These are phyloP conservation scores for Geotrichum reessii DNA, from an alignment of 1,139 yeast species.

Conservation along the genomic window DNA sequence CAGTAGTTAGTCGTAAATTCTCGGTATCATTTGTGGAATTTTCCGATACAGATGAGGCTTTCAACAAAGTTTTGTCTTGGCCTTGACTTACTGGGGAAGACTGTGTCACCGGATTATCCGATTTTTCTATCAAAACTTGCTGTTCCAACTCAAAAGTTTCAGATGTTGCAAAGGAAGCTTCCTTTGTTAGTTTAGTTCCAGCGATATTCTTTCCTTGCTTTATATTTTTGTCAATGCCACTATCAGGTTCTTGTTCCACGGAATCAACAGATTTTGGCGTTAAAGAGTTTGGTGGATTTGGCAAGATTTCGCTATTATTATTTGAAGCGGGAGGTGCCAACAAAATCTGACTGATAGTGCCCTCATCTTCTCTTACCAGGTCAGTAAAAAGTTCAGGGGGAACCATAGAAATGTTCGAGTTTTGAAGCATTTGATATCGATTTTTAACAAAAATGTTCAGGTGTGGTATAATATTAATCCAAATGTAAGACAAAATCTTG, in stretches of 20 bases:
- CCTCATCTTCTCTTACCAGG: no score
- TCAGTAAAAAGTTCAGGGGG: no score
- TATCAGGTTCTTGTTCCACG: background rate
- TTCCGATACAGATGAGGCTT: no score
- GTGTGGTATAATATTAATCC: background rate
- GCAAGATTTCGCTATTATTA: background rate
- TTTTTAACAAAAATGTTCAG: background rate
- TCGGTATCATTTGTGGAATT: no score
- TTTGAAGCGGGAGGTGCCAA: background rate
- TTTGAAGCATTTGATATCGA: background rate
- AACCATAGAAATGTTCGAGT: background rate
- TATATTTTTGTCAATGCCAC: background rate
- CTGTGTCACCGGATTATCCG: no score
- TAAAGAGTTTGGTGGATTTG: background rate
- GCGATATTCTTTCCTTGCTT: background rate
- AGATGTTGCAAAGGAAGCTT: background rate
- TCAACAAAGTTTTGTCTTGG: no score
- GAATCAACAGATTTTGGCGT: background rate
- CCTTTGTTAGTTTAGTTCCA: background rate
- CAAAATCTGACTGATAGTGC: background rate
- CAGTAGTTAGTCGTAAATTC: no score
- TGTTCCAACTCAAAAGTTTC: background rate
- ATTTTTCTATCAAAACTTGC: no score
- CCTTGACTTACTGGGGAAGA: no score
- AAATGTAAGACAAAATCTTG: background rate